Conservation (phyloP, 768 basidiomycete genomes). For the Clitopilus hobsonii region DNA sequence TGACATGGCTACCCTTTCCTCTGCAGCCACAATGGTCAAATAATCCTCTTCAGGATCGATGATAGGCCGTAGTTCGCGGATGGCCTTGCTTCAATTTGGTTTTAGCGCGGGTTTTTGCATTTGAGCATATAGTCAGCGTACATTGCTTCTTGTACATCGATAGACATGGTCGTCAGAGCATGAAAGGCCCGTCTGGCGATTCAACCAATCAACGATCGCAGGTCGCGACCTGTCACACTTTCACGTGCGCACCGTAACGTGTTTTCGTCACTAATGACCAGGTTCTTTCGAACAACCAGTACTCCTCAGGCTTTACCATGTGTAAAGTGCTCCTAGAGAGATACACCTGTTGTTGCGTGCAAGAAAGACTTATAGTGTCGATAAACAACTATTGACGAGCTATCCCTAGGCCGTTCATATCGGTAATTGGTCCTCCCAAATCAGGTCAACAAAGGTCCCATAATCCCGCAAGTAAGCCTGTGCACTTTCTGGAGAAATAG, state of each 20-base stretch:
- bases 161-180: slow-evolving; percentile 23
- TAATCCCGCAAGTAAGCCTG: too few species aligned
- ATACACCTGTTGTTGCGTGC: too few species aligned
- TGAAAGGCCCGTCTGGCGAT: not conserved
- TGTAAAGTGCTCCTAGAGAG: too few species aligned
- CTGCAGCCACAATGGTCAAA: slow-evolving; percentile 67
- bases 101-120: not conserved
- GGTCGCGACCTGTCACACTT: not conserved
- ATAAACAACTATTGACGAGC: too few species aligned
- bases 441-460: too few species aligned
- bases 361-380: too few species aligned
- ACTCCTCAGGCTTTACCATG: too few species aligned
- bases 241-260: not conserved
- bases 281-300: too few species aligned
- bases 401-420: too few species aligned
- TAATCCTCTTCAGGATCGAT: slow-evolving; percentile 81
- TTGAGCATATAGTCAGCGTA: slow-evolving; percentile 11
- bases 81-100: slow-evolving; percentile 47
- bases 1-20: slow-evolving; percentile 60
- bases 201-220: not conserved
- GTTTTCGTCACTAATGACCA: not conserved
- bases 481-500: too few species aligned
- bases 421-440: too few species aligned
- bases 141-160: slow-evolving; percentile 46
- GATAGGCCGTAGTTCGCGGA: slow-evolving; percentile 64